Evolutionary conservation across 331 rosid genomes (phyloP).

Genomic region (Quercus phellos): DNA sequence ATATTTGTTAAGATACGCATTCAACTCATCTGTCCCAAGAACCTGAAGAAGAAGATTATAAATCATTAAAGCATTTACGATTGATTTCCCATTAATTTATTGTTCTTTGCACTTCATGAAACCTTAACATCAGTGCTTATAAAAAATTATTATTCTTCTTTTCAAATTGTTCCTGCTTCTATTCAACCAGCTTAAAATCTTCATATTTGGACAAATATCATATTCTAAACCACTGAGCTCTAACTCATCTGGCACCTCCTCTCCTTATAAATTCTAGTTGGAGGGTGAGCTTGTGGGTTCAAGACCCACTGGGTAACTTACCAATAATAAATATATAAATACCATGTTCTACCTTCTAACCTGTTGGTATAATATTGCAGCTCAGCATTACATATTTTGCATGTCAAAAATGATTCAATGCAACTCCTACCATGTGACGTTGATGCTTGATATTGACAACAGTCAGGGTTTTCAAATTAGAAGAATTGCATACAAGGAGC

Average conservation of each 20-base stretch:
- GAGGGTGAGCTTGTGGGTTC: too few species aligned
- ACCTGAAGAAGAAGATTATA: slow-evolving; percentile 36
- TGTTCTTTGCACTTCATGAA: neutral
- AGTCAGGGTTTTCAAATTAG: neutral
- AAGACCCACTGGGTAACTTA: too few species aligned
- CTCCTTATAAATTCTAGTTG: too few species aligned
- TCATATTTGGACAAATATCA: neutral
- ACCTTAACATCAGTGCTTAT: neutral
- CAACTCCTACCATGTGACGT: neutral
- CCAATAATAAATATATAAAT: too few species aligned
- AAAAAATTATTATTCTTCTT: neutral
- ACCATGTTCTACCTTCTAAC: neutral
- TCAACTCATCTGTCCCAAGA: slow-evolving; percentile 87
- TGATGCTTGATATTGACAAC: neutral
- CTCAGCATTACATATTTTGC: neutral
- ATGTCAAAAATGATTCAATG: neutral
- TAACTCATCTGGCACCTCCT: too few species aligned
- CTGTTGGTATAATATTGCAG: neutral
- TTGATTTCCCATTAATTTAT: neutral
- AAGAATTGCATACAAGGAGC: neutral
- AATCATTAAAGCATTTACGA: neutral
- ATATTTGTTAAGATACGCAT: slow-evolving; percentile 75
- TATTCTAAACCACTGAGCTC: too few species aligned
- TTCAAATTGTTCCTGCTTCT: neutral
- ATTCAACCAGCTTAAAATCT: neutral